Percentiles rank a stretch among this genome's conserved stretches.
Evolutionary conservation across 1,284 basidiomycete species (phyloP).

Genomic region (Macrocystidia cucumis): DNA sequence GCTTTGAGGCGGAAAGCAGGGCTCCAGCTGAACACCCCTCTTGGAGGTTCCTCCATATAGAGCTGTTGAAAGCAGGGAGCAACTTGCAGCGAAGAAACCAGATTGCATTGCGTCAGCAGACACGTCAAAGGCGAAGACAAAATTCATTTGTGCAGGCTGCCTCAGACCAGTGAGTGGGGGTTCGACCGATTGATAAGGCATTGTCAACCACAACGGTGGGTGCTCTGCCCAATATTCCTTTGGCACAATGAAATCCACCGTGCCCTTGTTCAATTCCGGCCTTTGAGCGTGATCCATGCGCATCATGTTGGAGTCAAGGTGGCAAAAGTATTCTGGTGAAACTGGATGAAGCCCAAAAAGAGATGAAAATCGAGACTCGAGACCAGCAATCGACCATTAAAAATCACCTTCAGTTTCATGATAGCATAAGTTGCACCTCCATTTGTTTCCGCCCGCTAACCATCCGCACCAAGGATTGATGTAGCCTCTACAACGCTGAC

Average conservation of each 20-base stretch:
- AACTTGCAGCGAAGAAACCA: slow-evolving; percentile 71
- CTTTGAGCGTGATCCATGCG: slow-evolving; percentile 80
- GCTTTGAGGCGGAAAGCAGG: slow-evolving; percentile 47
- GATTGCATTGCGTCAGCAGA: slow-evolving; percentile 65
- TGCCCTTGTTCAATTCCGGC: slow-evolving; percentile 87
- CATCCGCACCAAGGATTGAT: slow-evolving; percentile 95
- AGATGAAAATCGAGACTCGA: too few species aligned
- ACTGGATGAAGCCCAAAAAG: slow-evolving; percentile 37
- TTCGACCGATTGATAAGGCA: slow-evolving; percentile 43
- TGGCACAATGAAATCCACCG: slow-evolving; percentile 86
- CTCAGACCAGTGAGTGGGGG: slow-evolving; percentile 41
- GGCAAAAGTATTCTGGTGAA: slow-evolving; percentile 77
- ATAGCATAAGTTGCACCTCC: slow-evolving; percentile 91
- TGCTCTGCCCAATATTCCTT: slow-evolving; percentile 86
- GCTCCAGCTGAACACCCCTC: slow-evolving; percentile 31
- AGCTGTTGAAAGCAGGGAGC: slow-evolving; percentile 55
- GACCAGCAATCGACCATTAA: too few species aligned
- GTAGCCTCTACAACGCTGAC: slow-evolving; percentile 84
- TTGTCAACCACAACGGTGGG: slow-evolving; percentile 42
- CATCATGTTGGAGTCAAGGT: slow-evolving; percentile 75
- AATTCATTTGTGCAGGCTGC: slow-evolving; percentile 63
- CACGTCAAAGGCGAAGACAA: slow-evolving; percentile 89
- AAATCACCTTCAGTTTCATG: slow-evolving; percentile 81
- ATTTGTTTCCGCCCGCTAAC: slow-evolving; percentile 78
- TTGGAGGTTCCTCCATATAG: slow-evolving; percentile 58